Conservation (phyloP, 1,284 basidiomycete species). For the Cryptococcus maquisensis region DNA sequence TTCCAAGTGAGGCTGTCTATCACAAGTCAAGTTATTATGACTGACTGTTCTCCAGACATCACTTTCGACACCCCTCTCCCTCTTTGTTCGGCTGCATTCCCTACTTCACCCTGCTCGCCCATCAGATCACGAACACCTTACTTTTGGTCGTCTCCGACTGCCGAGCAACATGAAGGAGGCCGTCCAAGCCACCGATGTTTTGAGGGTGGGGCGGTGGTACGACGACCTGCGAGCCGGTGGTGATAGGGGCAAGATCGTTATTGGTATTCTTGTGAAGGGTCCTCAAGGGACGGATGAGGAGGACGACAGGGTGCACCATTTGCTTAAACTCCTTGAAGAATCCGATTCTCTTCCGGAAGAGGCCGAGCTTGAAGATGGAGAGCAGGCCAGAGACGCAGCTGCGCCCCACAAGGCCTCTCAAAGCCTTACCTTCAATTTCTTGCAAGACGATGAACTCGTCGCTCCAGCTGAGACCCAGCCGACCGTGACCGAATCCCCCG, state of each 20-base stretch:
- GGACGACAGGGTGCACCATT: conserved; percentile 37
- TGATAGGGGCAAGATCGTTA: conserved; percentile 21
- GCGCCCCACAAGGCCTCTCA: neutral
- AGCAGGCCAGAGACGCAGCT: neutral
- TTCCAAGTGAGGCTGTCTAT: conserved; percentile 55
- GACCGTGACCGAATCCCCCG: neutral
- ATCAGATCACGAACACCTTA: conserved; percentile 36
- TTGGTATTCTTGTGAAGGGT: conserved; percentile 23
- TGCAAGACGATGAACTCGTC: conserved; percentile 43
- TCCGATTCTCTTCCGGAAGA: conserved; percentile 7
- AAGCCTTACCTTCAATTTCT: conserved; percentile 32
- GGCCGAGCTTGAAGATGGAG: neutral
- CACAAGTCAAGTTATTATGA: neutral
- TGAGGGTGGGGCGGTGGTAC: conserved; percentile 38
- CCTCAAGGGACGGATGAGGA: conserved; percentile 32
- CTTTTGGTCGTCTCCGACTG: conserved; percentile 47
- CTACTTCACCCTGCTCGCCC: conserved; percentile 52
- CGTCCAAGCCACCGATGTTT: conserved; percentile 42
- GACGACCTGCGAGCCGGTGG: conserved; percentile 35
- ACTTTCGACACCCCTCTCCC: conserved; percentile 57
- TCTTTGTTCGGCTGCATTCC: conserved; percentile 62
- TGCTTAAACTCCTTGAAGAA: conserved; percentile 27
- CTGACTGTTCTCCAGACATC: conserved; percentile 9
- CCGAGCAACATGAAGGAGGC: conserved; percentile 41
- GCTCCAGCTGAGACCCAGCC: conserved; percentile 1